These are phyloP conservation scores for Evansstolkia leycettana DNA, from an alignment of 495 filamentous ascomycete genomes.

Conservation along the genomic window DNA sequence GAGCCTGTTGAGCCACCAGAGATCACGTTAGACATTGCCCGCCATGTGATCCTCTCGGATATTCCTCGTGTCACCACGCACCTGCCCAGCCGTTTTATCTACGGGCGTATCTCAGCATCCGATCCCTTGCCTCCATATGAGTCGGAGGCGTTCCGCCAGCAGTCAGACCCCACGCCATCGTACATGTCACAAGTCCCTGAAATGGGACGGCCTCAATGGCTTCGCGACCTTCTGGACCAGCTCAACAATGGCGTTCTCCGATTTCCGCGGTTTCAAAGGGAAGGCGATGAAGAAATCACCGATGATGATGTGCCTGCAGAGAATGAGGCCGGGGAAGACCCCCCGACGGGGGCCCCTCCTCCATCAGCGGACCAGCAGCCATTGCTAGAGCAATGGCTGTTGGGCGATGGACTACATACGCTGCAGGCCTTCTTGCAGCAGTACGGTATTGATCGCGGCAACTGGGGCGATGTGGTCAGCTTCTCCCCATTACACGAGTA, in stretches of 20 bases:
- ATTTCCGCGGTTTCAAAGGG: constrained; percentile 11
- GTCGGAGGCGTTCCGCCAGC: constrained; percentile 28
- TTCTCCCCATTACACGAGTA: constrained; percentile 26
- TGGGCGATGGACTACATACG: constrained; percentile 20
- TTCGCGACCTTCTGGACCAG: constrained; percentile 29
- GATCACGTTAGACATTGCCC: constrained; percentile 54
- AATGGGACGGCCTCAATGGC: constrained; percentile 24
- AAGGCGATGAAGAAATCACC: constrained; percentile 6
- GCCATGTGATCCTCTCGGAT: constrained; percentile 70
- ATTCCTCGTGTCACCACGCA: constrained; percentile 39
- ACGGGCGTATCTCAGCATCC: constrained; percentile 29
- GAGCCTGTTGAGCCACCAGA: constrained; percentile 27
- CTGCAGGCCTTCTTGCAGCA: constrained; percentile 27
- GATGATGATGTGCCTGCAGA: constrained; percentile 6
- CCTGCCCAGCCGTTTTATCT: constrained; percentile 28
- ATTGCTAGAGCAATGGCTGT: constrained; percentile 25
- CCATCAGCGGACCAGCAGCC: constrained; percentile 19
- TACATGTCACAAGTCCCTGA: constrained; percentile 23
- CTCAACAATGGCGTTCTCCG: constrained; percentile 19
- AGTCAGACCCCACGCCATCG: constrained; percentile 25
- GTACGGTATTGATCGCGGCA: constrained; percentile 32
- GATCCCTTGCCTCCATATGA: constrained; percentile 35
- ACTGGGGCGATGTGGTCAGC: constrained; percentile 29
- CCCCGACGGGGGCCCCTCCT: constrained; percentile 4
- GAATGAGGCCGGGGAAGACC: constrained; percentile 5